These are phyloP conservation scores for Botrytis fragariae DNA, from an alignment of 2,329 filamentous ascomycete genomes.

Conservation along the genomic window DNA sequence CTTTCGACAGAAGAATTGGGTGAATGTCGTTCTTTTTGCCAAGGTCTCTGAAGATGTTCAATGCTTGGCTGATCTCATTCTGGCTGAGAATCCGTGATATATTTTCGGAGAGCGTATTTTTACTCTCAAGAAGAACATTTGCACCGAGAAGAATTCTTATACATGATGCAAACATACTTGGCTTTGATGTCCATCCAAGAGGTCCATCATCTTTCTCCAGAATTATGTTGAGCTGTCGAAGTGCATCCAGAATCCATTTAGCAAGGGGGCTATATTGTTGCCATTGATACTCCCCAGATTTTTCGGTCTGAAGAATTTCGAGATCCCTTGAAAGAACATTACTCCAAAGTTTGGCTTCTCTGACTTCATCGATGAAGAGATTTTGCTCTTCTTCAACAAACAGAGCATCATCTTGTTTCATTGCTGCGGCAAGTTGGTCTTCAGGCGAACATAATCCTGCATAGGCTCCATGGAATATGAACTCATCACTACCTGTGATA, in stretches of 20 bases:
- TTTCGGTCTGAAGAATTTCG: not conserved
- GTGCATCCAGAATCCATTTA: conserved; percentile 46
- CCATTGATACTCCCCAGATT: not conserved
- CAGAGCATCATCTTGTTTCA: conserved; percentile 62
- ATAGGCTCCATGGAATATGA: not conserved
- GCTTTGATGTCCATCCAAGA: conserved; percentile 69
- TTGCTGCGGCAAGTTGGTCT: conserved; percentile 45
- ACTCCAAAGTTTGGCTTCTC: conserved; percentile 69
- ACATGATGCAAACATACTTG: conserved; percentile 63
- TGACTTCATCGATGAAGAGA: conserved; percentile 80
- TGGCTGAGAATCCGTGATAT: not conserved
- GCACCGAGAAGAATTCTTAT: conserved; percentile 43
- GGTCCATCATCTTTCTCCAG: conserved; percentile 55
- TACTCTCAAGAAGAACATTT: conserved; percentile 19
- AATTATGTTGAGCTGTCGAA: conserved; percentile 24
- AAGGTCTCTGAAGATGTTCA: conserved; percentile 6
- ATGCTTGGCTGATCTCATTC: conserved; percentile 1
- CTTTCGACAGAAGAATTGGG: not conserved
- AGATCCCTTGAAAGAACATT: conserved; percentile 40
- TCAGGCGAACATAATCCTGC: conserved; percentile 38
- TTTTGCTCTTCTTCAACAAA: conserved; percentile 93
- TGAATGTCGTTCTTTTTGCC: conserved; percentile 17
- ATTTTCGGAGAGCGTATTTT: not conserved
- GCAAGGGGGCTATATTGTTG: conserved; percentile 3
- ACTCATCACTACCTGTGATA: conserved; percentile 27